These are phyloP conservation scores for Drechslerella dactyloides DNA, from an alignment of 2,329 filamentous ascomycete species.

Conservation along the genomic window DNA sequence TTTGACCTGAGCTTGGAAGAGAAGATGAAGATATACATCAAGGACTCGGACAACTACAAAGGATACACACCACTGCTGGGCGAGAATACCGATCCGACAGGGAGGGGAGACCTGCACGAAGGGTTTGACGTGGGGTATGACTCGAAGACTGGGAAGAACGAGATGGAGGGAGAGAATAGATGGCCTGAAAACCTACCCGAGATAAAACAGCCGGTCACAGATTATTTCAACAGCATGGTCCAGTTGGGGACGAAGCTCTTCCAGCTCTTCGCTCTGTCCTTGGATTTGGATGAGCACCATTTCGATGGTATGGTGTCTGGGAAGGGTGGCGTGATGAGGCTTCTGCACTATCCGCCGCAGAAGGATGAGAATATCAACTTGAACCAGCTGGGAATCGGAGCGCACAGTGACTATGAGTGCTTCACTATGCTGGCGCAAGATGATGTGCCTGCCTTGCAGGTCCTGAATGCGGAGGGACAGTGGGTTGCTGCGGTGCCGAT, in stretches of 20 bases:
- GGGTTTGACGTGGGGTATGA: slow-evolving; percentile 53
- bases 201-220: slow-evolving; percentile 48
- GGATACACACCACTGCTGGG: slow-evolving; percentile 53
- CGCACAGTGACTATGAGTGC: slow-evolving; percentile 53
- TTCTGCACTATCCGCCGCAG: slow-evolving; percentile 53
- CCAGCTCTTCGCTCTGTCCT: slow-evolving; percentile 51
- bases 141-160: slow-evolving; percentile 34
- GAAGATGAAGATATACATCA: slow-evolving; percentile 54
- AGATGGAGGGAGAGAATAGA: slow-evolving; percentile 51
- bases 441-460: slow-evolving; percentile 52
- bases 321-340: slow-evolving; percentile 44
- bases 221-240: slow-evolving; percentile 50
- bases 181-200: slow-evolving; percentile 51
- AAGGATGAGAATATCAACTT: slow-evolving; percentile 31
- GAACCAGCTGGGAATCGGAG: slow-evolving; percentile 51
- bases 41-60: slow-evolving; percentile 52
- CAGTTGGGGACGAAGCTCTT: slow-evolving; percentile 50
- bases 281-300: slow-evolving; percentile 49
- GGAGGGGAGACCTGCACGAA: slow-evolving; percentile 53
- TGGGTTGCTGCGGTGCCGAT: slow-evolving; percentile 56
- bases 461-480: slow-evolving; percentile 49
- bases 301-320: slow-evolving; percentile 48
- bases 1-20: slow-evolving; percentile 53
- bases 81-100: slow-evolving; percentile 50
- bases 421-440: slow-evolving; percentile 53